Evolutionary conservation across 1,284 basidiomycete genomes (phyloP), one percentile per base, ranked within the genome.

Genomic region (Sporisorium graminicola): DNA sequence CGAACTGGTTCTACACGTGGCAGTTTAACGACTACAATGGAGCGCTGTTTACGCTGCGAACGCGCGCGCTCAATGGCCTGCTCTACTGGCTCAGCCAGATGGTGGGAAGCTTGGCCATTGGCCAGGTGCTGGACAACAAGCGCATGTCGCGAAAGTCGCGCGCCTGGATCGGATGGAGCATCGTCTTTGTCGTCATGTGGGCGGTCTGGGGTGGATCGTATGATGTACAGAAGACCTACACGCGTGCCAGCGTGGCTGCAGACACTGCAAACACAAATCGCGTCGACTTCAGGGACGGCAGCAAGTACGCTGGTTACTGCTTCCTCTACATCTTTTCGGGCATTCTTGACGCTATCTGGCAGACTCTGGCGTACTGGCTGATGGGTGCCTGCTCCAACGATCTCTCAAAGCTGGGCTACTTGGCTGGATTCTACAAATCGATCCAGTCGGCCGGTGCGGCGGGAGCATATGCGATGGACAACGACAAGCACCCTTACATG

Each of bases 1-100:
- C 67, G 59, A 83, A 83, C 62, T 81, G 74, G 58, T 79, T 78
- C 72, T 82, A 83, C 78, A 82, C 80, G 20, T 82, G 80, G 80
- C 81, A 83, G 62, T 76, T 75, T 60, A 75, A 81, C 53, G 66
- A 65, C 60, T 81, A 47, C 62, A 81, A 77, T 52, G 67, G 66
- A 14, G 61, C 44, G 18, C 71, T 82, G 47, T 82, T 78, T 50
- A 72, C 78, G 14, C 76, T 80, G n/a, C 74, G 81, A n/a, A 81
- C 85, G 12, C 86, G 86, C 60, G 81, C 86, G 4, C 86, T 87
- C 72, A 86, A 86, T 80, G 80, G 79, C 16, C 68, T 87, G 6
- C 75, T 86, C 20, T 87, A 87, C 78, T 87, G 86, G 86, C 71
- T 82, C 10, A 80, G 83, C 31, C 86, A 87, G 65, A 84, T 86